Percentiles rank a stretch among this genome's conserved stretches.
Conservation (phyloP, 1,284 basidiomycete species). For the Cutaneotrichosporon arboriforme region DNA sequence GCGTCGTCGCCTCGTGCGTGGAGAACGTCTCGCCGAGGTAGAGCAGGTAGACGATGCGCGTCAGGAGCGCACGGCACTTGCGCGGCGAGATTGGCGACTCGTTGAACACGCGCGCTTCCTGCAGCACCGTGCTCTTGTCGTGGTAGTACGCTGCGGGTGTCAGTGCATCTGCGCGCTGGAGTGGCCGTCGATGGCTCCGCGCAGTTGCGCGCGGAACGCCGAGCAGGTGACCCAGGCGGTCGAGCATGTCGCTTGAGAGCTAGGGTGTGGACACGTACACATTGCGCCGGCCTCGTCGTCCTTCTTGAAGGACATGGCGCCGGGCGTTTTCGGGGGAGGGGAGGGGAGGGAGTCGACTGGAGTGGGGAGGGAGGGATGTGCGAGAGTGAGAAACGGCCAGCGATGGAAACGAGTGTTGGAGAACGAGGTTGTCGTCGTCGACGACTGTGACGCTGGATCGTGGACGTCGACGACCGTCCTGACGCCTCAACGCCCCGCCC, state of each 20-base stretch:
- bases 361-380: no score
- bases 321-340: slow-evolving; percentile 1
- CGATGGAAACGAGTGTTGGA: not conserved
- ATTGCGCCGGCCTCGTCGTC: slow-evolving; percentile 74
- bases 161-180: not conserved
- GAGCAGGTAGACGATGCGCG: slow-evolving; percentile 91
- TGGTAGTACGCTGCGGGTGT: slow-evolving; percentile 52
- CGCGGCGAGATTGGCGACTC: slow-evolving; percentile 95
- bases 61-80: slow-evolving; percentile 93
- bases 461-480: not conserved
- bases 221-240: not conserved
- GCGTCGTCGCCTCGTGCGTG: slow-evolving; percentile 91
- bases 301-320: slow-evolving; percentile 69
- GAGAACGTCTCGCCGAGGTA: slow-evolving; percentile 94
- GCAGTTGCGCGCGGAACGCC: not conserved
- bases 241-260: not conserved
- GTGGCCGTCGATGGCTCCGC: no score
- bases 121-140: slow-evolving; percentile 92
- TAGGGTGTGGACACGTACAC: slow-evolving; percentile 23
- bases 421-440: not conserved
- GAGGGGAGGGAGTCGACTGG: not conserved
- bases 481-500: not conserved
- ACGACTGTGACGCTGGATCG: not conserved
- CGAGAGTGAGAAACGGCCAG: no score
- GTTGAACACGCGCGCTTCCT: slow-evolving; percentile 98